Conservation (phyloP, 257 asterid genomes). For the Datura wrightii region DNA sequence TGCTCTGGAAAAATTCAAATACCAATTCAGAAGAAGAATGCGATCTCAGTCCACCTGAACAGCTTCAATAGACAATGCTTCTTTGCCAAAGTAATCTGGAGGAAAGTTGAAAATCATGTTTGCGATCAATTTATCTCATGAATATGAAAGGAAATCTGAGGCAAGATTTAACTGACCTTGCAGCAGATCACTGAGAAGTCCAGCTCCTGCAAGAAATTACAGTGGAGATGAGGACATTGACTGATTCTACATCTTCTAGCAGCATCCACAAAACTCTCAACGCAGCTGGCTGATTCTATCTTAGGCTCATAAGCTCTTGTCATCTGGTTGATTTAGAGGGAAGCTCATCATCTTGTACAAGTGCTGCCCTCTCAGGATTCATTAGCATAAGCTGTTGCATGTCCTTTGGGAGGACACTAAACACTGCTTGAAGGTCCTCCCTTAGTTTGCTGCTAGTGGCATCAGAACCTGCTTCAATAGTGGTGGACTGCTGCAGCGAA, state of each 20-base stretch:
- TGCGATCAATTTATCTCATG: background rate
- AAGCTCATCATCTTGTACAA: conserved; percentile 39
- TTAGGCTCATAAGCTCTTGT: conserved; percentile 33
- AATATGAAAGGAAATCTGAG: background rate
- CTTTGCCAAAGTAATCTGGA: conserved; percentile 22
- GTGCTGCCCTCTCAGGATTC: conserved; percentile 80
- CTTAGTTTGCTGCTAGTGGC: conserved; percentile 72
- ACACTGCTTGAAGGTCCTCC: conserved; percentile 77
- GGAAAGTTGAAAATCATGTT: background rate
- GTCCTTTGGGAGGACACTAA: conserved; percentile 73
- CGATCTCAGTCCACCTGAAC: conserved; percentile 18
- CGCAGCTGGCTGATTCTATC: conserved; percentile 30
- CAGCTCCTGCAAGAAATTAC: conserved; percentile 36
- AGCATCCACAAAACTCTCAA: conserved; percentile 25
- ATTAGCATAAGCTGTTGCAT: conserved; percentile 81
- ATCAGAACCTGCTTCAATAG: conserved; percentile 56
- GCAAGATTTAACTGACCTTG: conserved; percentile 48
- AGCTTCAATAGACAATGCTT: conserved; percentile 2
- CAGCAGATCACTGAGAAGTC: conserved; percentile 38
- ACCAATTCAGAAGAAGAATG: conserved; percentile 26
- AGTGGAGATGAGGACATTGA: conserved; percentile 31
- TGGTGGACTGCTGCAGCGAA: conserved; percentile 58
- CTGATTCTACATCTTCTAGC: conserved; percentile 27
- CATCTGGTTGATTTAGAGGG: conserved; percentile 48
- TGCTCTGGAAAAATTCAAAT: background rate